Conservation (phyloP, 1,284 basidiomycete species). For the Microbotryum scabiosae region DNA sequence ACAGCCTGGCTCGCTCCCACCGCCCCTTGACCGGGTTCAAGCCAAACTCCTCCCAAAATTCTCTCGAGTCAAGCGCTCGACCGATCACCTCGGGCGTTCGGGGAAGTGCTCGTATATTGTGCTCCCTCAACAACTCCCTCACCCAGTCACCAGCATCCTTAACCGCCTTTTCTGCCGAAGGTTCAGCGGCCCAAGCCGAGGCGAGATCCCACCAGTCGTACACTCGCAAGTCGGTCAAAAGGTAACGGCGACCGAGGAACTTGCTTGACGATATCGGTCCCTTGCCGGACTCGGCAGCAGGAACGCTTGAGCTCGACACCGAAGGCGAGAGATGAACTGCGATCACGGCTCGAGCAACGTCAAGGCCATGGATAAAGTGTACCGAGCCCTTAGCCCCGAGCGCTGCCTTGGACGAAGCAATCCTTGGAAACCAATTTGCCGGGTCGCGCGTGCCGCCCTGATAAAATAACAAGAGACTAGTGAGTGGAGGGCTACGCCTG, state of each 20-base stretch:
- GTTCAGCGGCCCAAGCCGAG: slow-evolving; percentile 41
- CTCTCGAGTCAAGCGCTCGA: slow-evolving; percentile 51
- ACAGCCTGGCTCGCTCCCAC: slow-evolving; percentile 20
- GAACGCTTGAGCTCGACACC: neutral
- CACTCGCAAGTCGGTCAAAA: slow-evolving; percentile 52
- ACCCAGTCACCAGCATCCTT: slow-evolving; percentile 45
- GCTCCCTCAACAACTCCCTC: slow-evolving; percentile 51
- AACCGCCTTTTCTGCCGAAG: slow-evolving; percentile 25
- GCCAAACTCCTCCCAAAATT: slow-evolving; percentile 50
- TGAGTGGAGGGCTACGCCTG: neutral
- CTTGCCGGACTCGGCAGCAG: neutral
- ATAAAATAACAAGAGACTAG: neutral
- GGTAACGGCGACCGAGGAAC: slow-evolving; percentile 4
- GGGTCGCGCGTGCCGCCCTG: slow-evolving; percentile 47
- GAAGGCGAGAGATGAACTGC: slow-evolving; percentile 25
- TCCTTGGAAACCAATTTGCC: slow-evolving; percentile 49
- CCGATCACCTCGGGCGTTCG: slow-evolving; percentile 48
- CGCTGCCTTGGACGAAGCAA: slow-evolving; percentile 52
- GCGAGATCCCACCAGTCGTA: slow-evolving; percentile 62
- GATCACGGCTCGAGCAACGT: slow-evolving; percentile 51
- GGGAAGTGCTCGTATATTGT: slow-evolving; percentile 50
- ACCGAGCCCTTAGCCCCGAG: slow-evolving; percentile 49
- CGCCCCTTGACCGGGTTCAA: slow-evolving; percentile 28
- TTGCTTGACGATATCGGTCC: neutral
- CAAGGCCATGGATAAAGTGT: slow-evolving; percentile 44